phyloP scores from a whole-genome alignment of 441 rosid genomes.

The Capsella rubella region DNA sequence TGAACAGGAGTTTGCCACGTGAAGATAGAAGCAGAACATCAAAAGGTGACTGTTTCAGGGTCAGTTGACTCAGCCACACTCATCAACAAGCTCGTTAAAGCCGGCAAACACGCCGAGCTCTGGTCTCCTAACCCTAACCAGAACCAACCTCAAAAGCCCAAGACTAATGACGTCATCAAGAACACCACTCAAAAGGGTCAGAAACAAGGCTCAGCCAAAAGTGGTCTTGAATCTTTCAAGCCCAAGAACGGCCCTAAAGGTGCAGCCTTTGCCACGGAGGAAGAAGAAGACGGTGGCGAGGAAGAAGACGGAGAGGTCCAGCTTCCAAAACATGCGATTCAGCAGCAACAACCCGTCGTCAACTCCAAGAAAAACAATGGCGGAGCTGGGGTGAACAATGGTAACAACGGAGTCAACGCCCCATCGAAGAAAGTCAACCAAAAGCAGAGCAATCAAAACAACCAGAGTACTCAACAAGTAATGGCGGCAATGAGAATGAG shows the following conservation, averaged over 20 bases:
- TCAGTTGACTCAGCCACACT: slow-evolving; percentile 67
- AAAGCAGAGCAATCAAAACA: slow-evolving; percentile 53
- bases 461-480: slow-evolving; percentile 42
- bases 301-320: slow-evolving; percentile 53
- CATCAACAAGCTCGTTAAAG: slow-evolving; percentile 78
- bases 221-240: slow-evolving; percentile 51
- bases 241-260: slow-evolving; percentile 54
- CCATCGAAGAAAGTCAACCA: slow-evolving; percentile 62
- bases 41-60: slow-evolving; percentile 81
- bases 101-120: slow-evolving; percentile 83
- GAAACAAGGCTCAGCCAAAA: slow-evolving; percentile 54
- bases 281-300: slow-evolving; percentile 57
- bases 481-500: slow-evolving; percentile 62
- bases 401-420: slow-evolving; percentile 46
- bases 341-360: slow-evolving; percentile 49
- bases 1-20: slow-evolving; percentile 76
- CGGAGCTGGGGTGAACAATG: slow-evolving; percentile 37
- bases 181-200: slow-evolving; percentile 50
- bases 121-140: slow-evolving; percentile 66
- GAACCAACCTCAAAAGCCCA: slow-evolving; percentile 57
- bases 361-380: slow-evolving; percentile 57
- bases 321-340: slow-evolving; percentile 47
- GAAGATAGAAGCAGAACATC: slow-evolving; percentile 74
- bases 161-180: slow-evolving; percentile 53
- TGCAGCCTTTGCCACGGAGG: slow-evolving; percentile 27